Percentiles rank a stretch among this genome's conserved stretches.
phyloP scores from a whole-genome alignment of 441 rosid genomes.

The Metrosideros polymorpha region DNA sequence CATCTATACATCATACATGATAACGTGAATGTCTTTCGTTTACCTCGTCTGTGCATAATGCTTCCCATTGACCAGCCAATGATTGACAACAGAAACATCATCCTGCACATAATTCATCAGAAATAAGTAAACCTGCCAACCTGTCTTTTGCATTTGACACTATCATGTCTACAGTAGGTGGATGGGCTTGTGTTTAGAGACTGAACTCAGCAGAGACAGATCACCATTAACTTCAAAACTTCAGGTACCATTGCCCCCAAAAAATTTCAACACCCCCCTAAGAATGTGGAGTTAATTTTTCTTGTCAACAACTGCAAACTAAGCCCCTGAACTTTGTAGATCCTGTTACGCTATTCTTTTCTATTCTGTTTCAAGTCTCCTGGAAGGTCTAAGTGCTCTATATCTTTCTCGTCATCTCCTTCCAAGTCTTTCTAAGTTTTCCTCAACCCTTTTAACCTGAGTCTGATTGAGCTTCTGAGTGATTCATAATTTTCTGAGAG shows the following conservation, averaged over 20 bases:
- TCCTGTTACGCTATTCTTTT: neutral
- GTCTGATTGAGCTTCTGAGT: neutral
- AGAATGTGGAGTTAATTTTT: neutral
- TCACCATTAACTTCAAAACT: neutral
- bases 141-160: neutral
- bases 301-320: neutral
- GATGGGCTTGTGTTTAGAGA: neutral
- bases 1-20: neutral
- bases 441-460: neutral
- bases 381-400: neutral
- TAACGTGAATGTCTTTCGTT: neutral
- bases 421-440: neutral
- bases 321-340: neutral
- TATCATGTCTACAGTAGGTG: neutral
- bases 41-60: constrained; percentile 79
- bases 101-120: constrained; percentile 26
- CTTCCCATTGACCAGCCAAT: constrained; percentile 74
- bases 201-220: neutral
- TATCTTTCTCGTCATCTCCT: neutral
- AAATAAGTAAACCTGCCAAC: neutral
- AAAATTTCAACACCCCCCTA: neutral
- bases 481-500: neutral
- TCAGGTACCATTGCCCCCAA: neutral
- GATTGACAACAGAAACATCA: constrained; percentile 53
- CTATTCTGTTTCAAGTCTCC: neutral